Conservation (phyloP, 1,284 basidiomycete species). For the Cryptococcus deneoformans region DNA sequence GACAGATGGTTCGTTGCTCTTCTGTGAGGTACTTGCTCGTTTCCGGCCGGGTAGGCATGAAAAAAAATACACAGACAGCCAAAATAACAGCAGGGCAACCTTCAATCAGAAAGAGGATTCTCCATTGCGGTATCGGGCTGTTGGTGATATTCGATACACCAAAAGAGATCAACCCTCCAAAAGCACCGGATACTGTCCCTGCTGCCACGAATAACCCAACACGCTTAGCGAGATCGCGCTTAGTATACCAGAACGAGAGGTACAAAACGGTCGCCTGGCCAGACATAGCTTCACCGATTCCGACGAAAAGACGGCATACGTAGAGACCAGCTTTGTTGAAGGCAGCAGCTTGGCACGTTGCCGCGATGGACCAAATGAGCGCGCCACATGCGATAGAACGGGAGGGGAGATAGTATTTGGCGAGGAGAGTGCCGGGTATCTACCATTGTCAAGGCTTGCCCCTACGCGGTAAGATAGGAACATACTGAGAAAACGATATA, state of each 20-base stretch:
- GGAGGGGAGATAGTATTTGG: slow-evolving; percentile 37
- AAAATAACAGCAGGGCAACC: slow-evolving; percentile 59
- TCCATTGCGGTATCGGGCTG: slow-evolving; percentile 32
- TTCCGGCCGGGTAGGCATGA: slow-evolving; percentile 75
- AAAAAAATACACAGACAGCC: slow-evolving; percentile 61
- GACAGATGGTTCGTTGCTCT: slow-evolving; percentile 66
- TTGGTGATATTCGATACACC: slow-evolving; percentile 44
- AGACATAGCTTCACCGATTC: slow-evolving; percentile 46
- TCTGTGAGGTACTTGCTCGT: slow-evolving; percentile 67
- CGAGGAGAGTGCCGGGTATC: slow-evolving; percentile 41
- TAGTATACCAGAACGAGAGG: slow-evolving; percentile 48
- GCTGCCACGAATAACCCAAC: slow-evolving; percentile 52
- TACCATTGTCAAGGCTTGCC: slow-evolving; percentile 8
- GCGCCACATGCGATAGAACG: slow-evolving; percentile 47
- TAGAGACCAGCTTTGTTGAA: slow-evolving; percentile 45
- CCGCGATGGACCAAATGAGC: slow-evolving; percentile 49
- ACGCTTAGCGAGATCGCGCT: slow-evolving; percentile 50
- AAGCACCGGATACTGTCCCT: slow-evolving; percentile 45
- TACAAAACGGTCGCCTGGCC: slow-evolving; percentile 46
- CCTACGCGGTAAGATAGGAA: slow-evolving; percentile 14
- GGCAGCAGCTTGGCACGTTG: slow-evolving; percentile 48
- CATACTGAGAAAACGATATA: slow-evolving; percentile 48
- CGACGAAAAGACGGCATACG: slow-evolving; percentile 50
- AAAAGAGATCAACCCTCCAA: slow-evolving; percentile 43
- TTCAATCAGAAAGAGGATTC: slow-evolving; percentile 57